These are phyloP conservation scores for Schoenoplectus triqueter DNA, from an alignment of 202 grass and related monocot species.

Conservation along the genomic window DNA sequence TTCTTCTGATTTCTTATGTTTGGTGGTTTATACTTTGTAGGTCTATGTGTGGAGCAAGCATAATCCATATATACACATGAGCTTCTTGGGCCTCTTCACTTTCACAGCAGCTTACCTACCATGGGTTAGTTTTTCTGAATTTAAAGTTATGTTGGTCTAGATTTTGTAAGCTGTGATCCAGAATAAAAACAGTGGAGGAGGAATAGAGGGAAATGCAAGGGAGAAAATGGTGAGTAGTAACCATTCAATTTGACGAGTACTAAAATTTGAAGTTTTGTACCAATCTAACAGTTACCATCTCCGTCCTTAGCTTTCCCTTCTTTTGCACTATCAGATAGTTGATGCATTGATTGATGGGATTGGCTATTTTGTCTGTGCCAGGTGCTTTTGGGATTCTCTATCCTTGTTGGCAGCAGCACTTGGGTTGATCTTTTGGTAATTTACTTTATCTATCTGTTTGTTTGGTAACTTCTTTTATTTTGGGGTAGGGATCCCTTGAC, in stretches of 20 bases:
- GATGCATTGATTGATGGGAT: neutral
- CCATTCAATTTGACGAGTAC: neutral
- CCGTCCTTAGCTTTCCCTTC: neutral
- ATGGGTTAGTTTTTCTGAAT: slow-evolving; percentile 59
- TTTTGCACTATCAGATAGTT: neutral
- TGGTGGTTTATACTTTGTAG: slow-evolving; percentile 41
- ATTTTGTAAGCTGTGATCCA: neutral
- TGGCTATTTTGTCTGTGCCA: slow-evolving; percentile 35
- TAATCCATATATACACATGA: slow-evolving; percentile 98
- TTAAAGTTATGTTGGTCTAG: neutral
- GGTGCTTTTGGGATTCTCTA: slow-evolving; percentile 96
- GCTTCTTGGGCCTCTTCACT: slow-evolving; percentile 96
- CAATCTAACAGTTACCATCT: neutral
- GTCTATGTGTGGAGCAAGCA: slow-evolving; percentile 99
- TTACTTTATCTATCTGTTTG: slow-evolving; percentile 29
- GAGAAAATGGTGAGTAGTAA: neutral
- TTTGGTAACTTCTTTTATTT: neutral
- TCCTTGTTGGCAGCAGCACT: slow-evolving; percentile 97
- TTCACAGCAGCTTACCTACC: slow-evolving; percentile 98
- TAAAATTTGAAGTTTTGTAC: neutral
- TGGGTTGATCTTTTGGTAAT: slow-evolving; percentile 99
- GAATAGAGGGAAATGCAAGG: no score
- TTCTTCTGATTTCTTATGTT: neutral
- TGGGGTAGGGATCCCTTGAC: no score
- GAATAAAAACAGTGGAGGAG: neutral